Base-by-base conservation (phyloP, 306 rosid genomes). In the Erythrophleum fordii region DNA sequence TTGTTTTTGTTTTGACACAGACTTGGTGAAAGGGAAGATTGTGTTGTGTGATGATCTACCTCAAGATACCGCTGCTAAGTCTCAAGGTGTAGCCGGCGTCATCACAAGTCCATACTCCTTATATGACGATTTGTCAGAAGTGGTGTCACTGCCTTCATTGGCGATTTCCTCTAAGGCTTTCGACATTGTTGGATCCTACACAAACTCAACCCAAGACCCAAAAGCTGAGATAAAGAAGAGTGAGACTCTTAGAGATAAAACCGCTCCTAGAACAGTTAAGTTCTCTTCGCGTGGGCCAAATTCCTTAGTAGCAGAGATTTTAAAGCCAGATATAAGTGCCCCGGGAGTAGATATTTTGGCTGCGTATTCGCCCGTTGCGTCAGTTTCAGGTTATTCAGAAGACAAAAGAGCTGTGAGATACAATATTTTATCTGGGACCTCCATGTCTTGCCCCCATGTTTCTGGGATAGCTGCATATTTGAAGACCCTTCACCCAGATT, bases 261-360 rank as follows among this genome's bases (percentile, higher is more conserved):
- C 20, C 5, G 86, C 92, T 66, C 86, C 85, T 0, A 13, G 0
- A 8, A 78, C 56, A 1, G 83, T 72, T 11, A 2, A 11, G 0
- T 86, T 84, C 68, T 88, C 92, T 53, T 53, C 89, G 2, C 75
- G 81, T 0, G 92, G 90, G 16, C 88, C 88, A 3, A 86, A 86
- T 64, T 0, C 0, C 0, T 25, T 62, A 3, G 11, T 71, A 12
- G 28, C 48, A 1, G 86, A 86, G 22, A 72, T 85, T 44, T 13
- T 85, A 34, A 83, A 84, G 78, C 89, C 85, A 13, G 87, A 86
- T 46, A 69, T 83, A 44, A 60, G 71, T 58, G 87, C 85, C 10
- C 89, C 83, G 0, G 83, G 85, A 31, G 60, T 81, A 0, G 20
- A 83, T 2, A 83, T 86, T 29, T 55, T 83, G 64, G 87, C 87